Conservation (phyloP, 352 stramenopile species). For the Ophiocytium majus region DNA sequence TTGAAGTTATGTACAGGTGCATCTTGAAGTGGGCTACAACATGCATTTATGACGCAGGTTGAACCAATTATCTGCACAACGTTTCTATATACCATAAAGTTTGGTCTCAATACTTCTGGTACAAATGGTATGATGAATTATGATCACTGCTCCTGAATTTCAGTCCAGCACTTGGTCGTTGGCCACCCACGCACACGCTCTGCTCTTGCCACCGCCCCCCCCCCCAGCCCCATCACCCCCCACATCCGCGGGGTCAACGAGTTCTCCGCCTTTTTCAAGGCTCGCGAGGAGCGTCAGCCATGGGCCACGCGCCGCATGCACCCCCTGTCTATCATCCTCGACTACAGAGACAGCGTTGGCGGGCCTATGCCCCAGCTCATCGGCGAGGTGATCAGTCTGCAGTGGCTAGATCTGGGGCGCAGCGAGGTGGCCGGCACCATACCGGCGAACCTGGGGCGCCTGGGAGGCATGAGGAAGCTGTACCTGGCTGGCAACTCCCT, state of each 20-base stretch:
- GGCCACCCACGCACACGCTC: no score
- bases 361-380: constrained; percentile 41
- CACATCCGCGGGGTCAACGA: constrained; percentile 49
- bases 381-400: constrained; percentile 37
- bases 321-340: constrained; percentile 44
- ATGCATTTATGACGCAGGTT: no score
- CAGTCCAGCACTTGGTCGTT: no score
- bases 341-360: constrained; percentile 42
- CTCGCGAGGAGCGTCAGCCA: constrained; percentile 34
- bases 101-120: background rate
- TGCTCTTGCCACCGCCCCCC: constrained; percentile 13
- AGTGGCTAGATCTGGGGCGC: constrained; percentile 43
- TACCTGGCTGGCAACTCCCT: constrained; percentile 47
- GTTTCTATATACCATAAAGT: no score
- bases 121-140: no score
- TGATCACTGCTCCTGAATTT: no score
- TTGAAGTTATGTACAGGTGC: no score
- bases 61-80: no score
- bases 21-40: no score
- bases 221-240: constrained; percentile 24
- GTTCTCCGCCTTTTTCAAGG: constrained; percentile 46
- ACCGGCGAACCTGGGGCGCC: constrained; percentile 37
- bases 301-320: constrained; percentile 35
- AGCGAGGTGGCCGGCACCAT: constrained; percentile 46
- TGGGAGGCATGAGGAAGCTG: constrained; percentile 29